phyloP scores from a whole-genome alignment of 305 asterid genomes.

The Fraxinus sp. region DNA sequence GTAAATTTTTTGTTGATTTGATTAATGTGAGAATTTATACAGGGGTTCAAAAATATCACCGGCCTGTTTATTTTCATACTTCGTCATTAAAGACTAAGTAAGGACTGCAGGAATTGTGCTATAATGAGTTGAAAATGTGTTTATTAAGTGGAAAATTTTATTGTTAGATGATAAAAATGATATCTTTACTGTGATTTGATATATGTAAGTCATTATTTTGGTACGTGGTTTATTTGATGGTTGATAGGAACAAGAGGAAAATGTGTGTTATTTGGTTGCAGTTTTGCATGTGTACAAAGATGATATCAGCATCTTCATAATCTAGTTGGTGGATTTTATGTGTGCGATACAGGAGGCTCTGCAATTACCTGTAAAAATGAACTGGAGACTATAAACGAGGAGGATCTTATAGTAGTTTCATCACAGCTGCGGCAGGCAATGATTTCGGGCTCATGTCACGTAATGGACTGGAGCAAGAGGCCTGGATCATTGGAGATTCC shows the following conservation, averaged over 20 bases:
- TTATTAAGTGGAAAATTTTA: not conserved
- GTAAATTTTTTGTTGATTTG: not conserved
- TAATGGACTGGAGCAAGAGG: slow-evolving; percentile 97
- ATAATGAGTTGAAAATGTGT: not conserved
- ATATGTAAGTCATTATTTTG: not conserved
- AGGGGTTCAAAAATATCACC: not conserved
- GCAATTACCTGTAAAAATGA: slow-evolving; percentile 89
- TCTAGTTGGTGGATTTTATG: not conserved
- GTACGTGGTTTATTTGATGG: not conserved
- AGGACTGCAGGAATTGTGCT: not conserved
- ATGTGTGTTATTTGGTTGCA: not conserved
- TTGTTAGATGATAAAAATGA: not conserved
- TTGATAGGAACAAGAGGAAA: not conserved
- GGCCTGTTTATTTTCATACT: not conserved
- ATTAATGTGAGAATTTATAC: not conserved
- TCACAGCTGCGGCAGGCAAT: slow-evolving; percentile 73
- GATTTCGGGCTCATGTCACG: slow-evolving; percentile 46
- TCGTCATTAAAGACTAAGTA: not conserved
- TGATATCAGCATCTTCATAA: not conserved
- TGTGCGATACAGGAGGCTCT: slow-evolving; percentile 66
- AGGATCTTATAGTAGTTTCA: slow-evolving; percentile 57
- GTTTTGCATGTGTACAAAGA: not conserved
- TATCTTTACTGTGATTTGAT: not conserved
- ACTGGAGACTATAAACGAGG: slow-evolving; percentile 71
- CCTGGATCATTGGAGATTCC: slow-evolving; percentile 56